These are phyloP conservation scores for Ulmus americana DNA, from an alignment of 331 rosid genomes.

Conservation along the genomic window DNA sequence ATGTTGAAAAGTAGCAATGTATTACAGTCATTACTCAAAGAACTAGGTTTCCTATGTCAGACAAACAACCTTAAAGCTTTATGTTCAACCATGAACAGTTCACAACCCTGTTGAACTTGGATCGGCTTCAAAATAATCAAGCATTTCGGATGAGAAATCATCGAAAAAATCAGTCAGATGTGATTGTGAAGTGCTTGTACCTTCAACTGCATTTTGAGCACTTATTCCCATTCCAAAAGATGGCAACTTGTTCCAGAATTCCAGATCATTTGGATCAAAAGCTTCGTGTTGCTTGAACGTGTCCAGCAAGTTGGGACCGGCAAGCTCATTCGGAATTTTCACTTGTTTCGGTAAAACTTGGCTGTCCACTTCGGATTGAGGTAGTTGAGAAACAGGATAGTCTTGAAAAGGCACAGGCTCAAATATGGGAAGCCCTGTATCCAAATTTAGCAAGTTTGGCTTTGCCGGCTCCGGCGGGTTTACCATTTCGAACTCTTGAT, in stretches of 20 bases:
- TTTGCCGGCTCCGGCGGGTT: slow-evolving; percentile 35
- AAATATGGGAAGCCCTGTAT: slow-evolving; percentile 8
- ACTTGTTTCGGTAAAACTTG: slow-evolving; percentile 26
- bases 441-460: slow-evolving; percentile 24
- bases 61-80: background rate
- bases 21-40: too few species aligned
- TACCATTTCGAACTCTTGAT: slow-evolving; percentile 32
- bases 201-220: slow-evolving; percentile 9
- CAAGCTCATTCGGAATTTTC: slow-evolving; percentile 25
- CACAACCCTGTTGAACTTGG: slow-evolving; percentile 21
- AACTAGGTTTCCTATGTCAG: background rate
- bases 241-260: slow-evolving; percentile 25
- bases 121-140: slow-evolving; percentile 44
- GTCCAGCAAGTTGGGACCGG: slow-evolving; percentile 15
- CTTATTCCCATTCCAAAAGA: slow-evolving; percentile 22
- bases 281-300: slow-evolving; percentile 23
- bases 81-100: background rate
- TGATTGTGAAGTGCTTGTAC: slow-evolving; percentile 9
- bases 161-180: slow-evolving; percentile 31
- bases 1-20: too few species aligned
- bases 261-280: slow-evolving; percentile 21
- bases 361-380: slow-evolving; percentile 32
- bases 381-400: slow-evolving; percentile 22
- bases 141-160: slow-evolving; percentile 41
- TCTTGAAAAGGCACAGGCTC: slow-evolving; percentile 36